These are phyloP conservation scores for Ganoderma lucidum DNA, from an alignment of 1,284 basidiomycete genomes.

Conservation along the genomic window DNA sequence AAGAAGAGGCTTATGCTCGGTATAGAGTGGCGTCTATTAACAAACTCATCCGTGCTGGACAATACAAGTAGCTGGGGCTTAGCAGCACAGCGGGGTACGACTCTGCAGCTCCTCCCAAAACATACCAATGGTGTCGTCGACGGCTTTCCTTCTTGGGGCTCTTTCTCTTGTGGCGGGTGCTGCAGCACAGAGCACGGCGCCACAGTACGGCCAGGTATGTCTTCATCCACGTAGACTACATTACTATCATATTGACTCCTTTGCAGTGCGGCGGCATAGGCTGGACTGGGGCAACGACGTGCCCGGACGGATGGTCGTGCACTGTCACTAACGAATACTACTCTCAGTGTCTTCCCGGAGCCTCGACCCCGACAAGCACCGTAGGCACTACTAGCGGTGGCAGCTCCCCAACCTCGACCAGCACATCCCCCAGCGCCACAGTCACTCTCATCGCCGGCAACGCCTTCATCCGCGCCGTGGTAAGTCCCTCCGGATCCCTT, in stretches of 20 bases:
- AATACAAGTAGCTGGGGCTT: constrained; percentile 24
- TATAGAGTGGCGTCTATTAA: constrained; percentile 6
- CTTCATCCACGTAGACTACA: neutral
- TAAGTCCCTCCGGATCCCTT: constrained; percentile 40
- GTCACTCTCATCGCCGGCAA: constrained; percentile 58
- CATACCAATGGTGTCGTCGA: constrained; percentile 29
- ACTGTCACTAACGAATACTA: constrained; percentile 54
- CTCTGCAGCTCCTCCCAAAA: neutral
- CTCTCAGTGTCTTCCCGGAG: constrained; percentile 60
- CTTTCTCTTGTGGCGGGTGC: constrained; percentile 32
- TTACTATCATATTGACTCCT: no score
- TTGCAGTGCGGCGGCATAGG: constrained; percentile 41
- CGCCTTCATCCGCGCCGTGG: constrained; percentile 69
- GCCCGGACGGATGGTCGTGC: constrained; percentile 57
- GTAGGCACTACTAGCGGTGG: constrained; percentile 35
- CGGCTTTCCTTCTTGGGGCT: constrained; percentile 31
- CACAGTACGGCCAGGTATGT: constrained; percentile 41
- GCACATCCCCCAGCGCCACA: constrained; percentile 47
- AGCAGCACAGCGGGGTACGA: neutral
- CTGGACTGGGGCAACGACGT: constrained; percentile 59
- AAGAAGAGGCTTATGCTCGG: constrained; percentile 38
- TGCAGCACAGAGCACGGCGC: constrained; percentile 37
- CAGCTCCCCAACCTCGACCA: constrained; percentile 40
- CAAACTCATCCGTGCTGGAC: neutral
- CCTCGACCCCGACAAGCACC: constrained; percentile 36